A percentile compares a stretch with the other conserved stretches of the same genome.
phyloP scores from a whole-genome alignment of 441 rosid species.

The Adansonia grandidieri region DNA sequence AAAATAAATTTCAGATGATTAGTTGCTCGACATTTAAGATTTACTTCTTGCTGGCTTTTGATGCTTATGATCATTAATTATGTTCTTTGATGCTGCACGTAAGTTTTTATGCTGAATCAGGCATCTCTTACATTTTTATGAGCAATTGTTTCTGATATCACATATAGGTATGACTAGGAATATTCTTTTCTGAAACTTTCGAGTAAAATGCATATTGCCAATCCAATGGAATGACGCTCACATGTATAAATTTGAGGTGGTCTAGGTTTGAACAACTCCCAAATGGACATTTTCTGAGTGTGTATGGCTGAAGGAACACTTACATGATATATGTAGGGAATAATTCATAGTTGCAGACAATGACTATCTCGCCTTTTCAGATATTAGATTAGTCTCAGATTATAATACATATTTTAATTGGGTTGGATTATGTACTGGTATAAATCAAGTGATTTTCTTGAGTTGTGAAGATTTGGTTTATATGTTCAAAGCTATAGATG shows the following conservation, averaged over 20 bases:
- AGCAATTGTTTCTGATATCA: not conserved
- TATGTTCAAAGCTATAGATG: not conserved
- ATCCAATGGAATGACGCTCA: not conserved
- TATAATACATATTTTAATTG: not conserved
- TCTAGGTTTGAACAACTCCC: not conserved
- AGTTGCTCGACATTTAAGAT: not conserved
- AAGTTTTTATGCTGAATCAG: constrained; percentile 1
- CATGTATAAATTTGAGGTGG: not conserved
- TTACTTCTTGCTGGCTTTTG: not conserved
- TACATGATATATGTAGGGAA: not conserved
- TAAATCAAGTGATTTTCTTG: not conserved
- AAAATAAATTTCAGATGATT: not conserved
- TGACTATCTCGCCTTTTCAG: not conserved
- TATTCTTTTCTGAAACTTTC: constrained; percentile 20
- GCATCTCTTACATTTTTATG: constrained; percentile 10
- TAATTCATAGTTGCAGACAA: not conserved
- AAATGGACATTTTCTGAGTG: constrained; percentile 7
- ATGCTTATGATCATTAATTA: constrained; percentile 17
- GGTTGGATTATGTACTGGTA: not conserved
- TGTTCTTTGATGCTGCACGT: not conserved
- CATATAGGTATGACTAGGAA: not conserved
- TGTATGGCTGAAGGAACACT: not conserved
- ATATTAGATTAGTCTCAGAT: not conserved
- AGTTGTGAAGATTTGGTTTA: not conserved
- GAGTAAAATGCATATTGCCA: not conserved